phyloP scores from a whole-genome alignment of 148 eudicot species.

The Heliamphora exappendiculata region DNA sequence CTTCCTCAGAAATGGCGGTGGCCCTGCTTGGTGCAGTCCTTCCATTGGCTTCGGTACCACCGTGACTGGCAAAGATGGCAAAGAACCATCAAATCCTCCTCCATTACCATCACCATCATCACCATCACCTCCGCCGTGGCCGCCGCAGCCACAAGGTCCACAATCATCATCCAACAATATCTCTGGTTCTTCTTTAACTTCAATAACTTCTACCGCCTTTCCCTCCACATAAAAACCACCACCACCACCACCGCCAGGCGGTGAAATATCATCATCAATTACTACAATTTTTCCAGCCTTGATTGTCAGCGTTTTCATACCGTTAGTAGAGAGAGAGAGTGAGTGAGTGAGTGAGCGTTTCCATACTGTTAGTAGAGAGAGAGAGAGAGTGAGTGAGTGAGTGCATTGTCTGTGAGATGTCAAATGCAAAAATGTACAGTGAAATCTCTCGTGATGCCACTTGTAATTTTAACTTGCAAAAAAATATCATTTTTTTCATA shows the following conservation, averaged over 20 bases:
- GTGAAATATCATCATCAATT: neutral
- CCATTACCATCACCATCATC: neutral
- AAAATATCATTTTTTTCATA: too few relatives aligned
- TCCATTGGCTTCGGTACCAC: conserved; percentile 37
- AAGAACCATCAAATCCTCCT: conserved; percentile 5
- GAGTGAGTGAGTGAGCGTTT: too few relatives aligned
- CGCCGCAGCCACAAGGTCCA: neutral
- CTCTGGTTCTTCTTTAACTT: conserved; percentile 25
- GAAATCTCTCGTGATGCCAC: too few relatives aligned
- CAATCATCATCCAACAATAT: conserved; percentile 14
- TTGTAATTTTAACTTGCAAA: too few relatives aligned
- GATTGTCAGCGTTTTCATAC: neutral
- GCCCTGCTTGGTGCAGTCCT: conserved; percentile 38
- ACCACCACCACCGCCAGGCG: neutral
- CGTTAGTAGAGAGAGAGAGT: neutral
- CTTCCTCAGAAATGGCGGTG: conserved; percentile 66
- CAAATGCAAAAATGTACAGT: too few relatives aligned
- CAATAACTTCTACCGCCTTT: neutral
- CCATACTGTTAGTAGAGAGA: neutral
- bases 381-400: neutral
- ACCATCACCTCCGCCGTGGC: neutral
- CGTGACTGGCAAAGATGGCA: neutral
- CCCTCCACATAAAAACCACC: neutral
- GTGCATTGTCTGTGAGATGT: too few relatives aligned
- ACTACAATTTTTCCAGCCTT: neutral